Percentiles rank a stretch among this genome's conserved stretches.
Evolutionary conservation across 306 rosid species (phyloP).

Genomic region (Amphicarpaea edgeworthii): DNA sequence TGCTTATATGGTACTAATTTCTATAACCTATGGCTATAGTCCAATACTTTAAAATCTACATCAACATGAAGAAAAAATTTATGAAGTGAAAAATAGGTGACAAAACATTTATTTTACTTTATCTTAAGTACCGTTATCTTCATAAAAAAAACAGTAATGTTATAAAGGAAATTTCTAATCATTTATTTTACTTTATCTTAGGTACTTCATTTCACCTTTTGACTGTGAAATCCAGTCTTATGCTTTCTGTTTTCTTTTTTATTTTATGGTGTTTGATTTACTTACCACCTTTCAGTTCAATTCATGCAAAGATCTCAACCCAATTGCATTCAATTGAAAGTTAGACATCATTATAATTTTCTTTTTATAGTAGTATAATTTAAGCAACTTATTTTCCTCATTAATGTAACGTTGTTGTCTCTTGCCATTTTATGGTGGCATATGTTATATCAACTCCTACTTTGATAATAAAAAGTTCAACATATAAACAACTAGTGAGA

Average conservation of each 20-base stretch:
- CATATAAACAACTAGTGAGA: neutral
- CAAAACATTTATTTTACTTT: neutral
- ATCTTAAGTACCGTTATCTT: no score
- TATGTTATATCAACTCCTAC: neutral
- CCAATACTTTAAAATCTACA: neutral
- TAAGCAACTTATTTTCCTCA: neutral
- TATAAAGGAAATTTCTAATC: neutral
- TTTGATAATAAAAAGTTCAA: neutral
- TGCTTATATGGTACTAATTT: neutral
- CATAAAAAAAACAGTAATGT: no score
- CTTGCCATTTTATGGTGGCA: neutral
- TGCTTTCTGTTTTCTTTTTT: no score
- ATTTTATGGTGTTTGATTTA: no score
- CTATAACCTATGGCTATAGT: neutral
- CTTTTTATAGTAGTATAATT: no score
- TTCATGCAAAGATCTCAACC: neutral
- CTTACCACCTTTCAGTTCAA: neutral
- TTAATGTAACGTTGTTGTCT: neutral
- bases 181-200: no score
- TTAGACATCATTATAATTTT: neutral
- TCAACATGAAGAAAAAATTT: neutral
- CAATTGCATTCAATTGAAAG: neutral
- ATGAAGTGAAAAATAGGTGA: neutral
- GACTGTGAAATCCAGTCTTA: no score
- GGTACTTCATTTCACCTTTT: neutral